Conservation (phyloP, 2,329 filamentous ascomycete species). For the Talaromyces amestolkiae region DNA sequence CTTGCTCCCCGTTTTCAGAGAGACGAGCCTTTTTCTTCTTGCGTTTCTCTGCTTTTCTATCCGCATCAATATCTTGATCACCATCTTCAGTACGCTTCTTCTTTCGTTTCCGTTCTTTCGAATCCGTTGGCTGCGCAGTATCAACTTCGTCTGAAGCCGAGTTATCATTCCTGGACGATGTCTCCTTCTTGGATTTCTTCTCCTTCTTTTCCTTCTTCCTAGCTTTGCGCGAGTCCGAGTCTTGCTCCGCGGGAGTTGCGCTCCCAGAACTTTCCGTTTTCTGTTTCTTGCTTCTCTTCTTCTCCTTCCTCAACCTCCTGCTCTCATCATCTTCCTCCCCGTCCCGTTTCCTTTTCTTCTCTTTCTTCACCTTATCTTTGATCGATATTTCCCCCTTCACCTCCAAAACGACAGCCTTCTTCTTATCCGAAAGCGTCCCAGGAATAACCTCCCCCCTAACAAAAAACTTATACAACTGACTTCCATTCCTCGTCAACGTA, state of each 20-base stretch:
- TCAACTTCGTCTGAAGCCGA: neutral
- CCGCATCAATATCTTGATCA: neutral
- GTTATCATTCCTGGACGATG: neutral
- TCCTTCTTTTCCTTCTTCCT: conserved; percentile 16
- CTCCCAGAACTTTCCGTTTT: conserved; percentile 15
- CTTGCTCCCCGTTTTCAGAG: neutral
- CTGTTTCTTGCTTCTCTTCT: conserved; percentile 25
- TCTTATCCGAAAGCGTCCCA: conserved; percentile 55
- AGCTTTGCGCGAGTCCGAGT: neutral
- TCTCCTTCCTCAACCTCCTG: conserved; percentile 28
- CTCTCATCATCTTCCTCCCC: conserved; percentile 24
- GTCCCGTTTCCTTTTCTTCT: conserved; percentile 39
- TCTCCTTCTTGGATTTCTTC: conserved; percentile 22
- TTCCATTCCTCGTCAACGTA: conserved; percentile 45
- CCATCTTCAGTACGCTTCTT: conserved; percentile 15
- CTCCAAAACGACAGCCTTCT: neutral
- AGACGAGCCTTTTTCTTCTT: conserved; percentile 24
- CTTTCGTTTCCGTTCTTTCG: conserved; percentile 22
- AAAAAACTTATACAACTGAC: conserved; percentile 74
- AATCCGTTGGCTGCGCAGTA: conserved; percentile 31
- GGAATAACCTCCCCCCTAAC: conserved; percentile 75
- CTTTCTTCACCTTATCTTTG: conserved; percentile 22
- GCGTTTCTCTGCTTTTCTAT: conserved; percentile 7
- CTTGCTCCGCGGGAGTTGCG: neutral
- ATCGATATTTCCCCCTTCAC: conserved; percentile 18